These are phyloP conservation scores for Volvariella surrecta DNA, from an alignment of 1,284 basidiomycete species.

Conservation along the genomic window DNA sequence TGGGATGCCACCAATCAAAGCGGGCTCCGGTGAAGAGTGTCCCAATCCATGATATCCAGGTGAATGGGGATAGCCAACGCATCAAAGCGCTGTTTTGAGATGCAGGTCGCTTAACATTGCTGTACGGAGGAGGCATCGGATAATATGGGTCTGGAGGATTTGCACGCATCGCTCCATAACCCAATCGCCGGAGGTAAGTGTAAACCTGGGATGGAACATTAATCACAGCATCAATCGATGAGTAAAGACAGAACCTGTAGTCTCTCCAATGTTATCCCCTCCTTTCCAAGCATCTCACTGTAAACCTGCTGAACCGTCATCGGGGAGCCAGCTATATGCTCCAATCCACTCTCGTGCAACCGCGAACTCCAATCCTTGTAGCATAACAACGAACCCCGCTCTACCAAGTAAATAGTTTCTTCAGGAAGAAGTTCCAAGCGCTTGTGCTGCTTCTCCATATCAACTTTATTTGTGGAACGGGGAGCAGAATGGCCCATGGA, in stretches of 20 bases:
- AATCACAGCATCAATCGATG: constrained; percentile 5
- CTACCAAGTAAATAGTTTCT: constrained; percentile 88
- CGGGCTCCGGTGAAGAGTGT: not conserved
- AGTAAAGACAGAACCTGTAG: constrained; percentile 66
- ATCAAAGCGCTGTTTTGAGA: not conserved
- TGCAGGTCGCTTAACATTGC: constrained; percentile 8
- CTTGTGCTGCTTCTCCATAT: constrained; percentile 33
- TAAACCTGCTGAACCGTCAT: constrained; percentile 93
- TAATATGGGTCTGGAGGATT: constrained; percentile 53
- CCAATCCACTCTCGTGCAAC: constrained; percentile 18
- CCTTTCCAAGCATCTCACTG: constrained; percentile 72
- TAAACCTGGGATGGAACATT: constrained; percentile 58
- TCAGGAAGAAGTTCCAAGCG: constrained; percentile 86
- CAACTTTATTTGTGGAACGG: constrained; percentile 18
- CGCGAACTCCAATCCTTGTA: constrained; percentile 39
- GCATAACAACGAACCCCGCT: constrained; percentile 81
- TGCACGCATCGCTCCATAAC: constrained; percentile 80
- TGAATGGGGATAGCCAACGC: not conserved
- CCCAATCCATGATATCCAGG: not conserved
- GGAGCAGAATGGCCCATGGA: constrained; percentile 70
- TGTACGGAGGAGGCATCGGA: constrained; percentile 36
- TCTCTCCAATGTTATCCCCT: constrained; percentile 72
- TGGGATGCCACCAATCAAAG: constrained; percentile 57
- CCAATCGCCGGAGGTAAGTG: constrained; percentile 85
- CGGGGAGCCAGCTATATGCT: constrained; percentile 50